Base-by-base conservation (phyloP, 1,284 basidiomycete species). In the Hortiboletus rubellus region DNA sequence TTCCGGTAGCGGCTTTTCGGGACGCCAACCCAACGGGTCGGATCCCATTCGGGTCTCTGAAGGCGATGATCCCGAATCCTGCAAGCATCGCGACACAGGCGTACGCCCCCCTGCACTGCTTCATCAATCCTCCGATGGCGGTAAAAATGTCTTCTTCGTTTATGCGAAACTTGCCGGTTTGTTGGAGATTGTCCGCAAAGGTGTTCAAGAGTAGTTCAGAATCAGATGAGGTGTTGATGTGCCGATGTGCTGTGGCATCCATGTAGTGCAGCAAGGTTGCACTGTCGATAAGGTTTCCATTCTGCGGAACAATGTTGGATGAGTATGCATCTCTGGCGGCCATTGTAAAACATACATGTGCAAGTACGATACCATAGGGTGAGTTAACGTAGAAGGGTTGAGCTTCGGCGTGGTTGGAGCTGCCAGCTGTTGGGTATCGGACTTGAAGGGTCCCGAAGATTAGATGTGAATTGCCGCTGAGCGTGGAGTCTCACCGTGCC, bases 371-470 rank as follows among this genome's bases (percentile, higher is more conserved):
- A 56, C 97, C 97, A 72, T 97, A 98, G 10, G 97, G 97, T 22
- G 94, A 96, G 79, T 99, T 99, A 68, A 99, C 97, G 74, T 99
- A 99, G 83, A 99, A 99, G 2, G 97, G 97, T 72, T 99, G 97
- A 6, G 97, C 96, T 74, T 99, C 97, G n/a, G 96, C 90, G 66
- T 98, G 91, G 58, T 95, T 92, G 54, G 95, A 97, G 70, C 93
- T 95, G 53, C 97, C 97, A 52, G 97, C 97, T 60, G 97, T 99
- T 30, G 97, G 97, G 78, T 99, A 98, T 57, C 96, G 86, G 61
- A 96, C 95, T 97, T 64, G 3, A 50, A 22, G n/a, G 24, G 38
- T 30, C 12, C 27, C 38, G 10, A 30, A 33, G 50, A 61, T 70
- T 43, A 62, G 52, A 53, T 43, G 36, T 17, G 34, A 43, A 36